Conservation (phyloP, 2,329 filamentous ascomycete species). For the Mycosphaerelloides madeirae region DNA sequence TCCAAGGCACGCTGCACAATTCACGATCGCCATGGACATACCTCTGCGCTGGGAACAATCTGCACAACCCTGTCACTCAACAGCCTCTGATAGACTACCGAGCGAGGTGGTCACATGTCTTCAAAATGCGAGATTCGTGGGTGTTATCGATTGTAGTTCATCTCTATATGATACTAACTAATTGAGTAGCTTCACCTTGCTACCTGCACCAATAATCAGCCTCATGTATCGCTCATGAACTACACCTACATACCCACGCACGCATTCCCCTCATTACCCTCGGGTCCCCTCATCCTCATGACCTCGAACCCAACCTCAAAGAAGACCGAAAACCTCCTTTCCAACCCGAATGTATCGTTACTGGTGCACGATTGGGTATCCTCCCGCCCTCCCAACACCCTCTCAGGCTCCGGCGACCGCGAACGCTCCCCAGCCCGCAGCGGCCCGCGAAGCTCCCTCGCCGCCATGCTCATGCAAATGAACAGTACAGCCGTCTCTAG, state of each 20-base stretch:
- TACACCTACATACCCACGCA: slow-evolving; percentile 81
- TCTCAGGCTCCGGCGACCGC: slow-evolving; percentile 37
- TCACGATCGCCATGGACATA: too few relatives aligned
- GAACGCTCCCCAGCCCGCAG: slow-evolving; percentile 54
- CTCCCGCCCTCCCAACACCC: slow-evolving; percentile 69
- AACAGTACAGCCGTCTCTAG: slow-evolving; percentile 83
- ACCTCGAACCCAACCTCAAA: slow-evolving; percentile 76
- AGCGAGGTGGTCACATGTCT: slow-evolving; percentile 84
- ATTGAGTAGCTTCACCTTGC: slow-evolving; percentile 77
- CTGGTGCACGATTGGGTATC: slow-evolving; percentile 99
- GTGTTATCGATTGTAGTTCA: slow-evolving; percentile 31
- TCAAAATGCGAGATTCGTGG: slow-evolving; percentile 89
- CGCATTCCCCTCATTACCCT: slow-evolving; percentile 50
- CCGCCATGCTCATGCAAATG: slow-evolving; percentile 78
- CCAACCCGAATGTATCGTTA: slow-evolving; percentile 82
- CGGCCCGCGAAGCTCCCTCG: slow-evolving; percentile 64
- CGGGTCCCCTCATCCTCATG: slow-evolving; percentile 68
- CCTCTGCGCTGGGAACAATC: slow-evolving; percentile 45
- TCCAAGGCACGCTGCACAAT: too few relatives aligned
- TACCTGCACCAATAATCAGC: slow-evolving; percentile 75
- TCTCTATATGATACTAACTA: background rate
- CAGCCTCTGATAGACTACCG: slow-evolving; percentile 66
- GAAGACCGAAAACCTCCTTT: slow-evolving; percentile 74
- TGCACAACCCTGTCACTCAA: slow-evolving; percentile 66
- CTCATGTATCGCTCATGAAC: slow-evolving; percentile 96